phyloP scores from a whole-genome alignment of 2,329 filamentous ascomycete genomes.

The Didymella exigua region DNA sequence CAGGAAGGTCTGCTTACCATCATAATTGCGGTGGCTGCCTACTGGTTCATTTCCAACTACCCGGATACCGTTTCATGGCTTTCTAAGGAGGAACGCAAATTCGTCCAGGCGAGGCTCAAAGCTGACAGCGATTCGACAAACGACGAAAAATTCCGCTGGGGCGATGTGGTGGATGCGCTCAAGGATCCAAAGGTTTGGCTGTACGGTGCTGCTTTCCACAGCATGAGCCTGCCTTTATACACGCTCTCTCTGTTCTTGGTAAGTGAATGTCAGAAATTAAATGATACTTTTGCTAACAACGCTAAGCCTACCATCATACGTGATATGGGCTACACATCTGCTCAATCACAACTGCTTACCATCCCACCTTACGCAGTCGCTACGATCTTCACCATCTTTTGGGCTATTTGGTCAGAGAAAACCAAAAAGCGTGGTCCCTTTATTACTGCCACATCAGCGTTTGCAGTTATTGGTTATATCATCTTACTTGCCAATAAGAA shows the following conservation, averaged over 20 bases:
- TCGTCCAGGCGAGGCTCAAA: slow-evolving; percentile 67
- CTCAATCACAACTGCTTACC: slow-evolving; percentile 53
- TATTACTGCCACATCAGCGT: slow-evolving; percentile 40
- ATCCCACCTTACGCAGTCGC: slow-evolving; percentile 53
- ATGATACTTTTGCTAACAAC: background rate
- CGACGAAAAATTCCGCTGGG: slow-evolving; percentile 72
- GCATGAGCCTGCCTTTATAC: slow-evolving; percentile 64
- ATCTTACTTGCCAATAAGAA: slow-evolving; percentile 45
- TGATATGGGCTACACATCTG: slow-evolving; percentile 51
- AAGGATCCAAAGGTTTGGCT: slow-evolving; percentile 56
- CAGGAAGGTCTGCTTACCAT: slow-evolving; percentile 48
- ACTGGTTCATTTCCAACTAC: slow-evolving; percentile 71
- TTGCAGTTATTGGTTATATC: slow-evolving; percentile 48
- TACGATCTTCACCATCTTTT: slow-evolving; percentile 44
- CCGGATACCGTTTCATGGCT: slow-evolving; percentile 65
- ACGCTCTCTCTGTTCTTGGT: slow-evolving; percentile 48
- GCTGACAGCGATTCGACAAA: slow-evolving; percentile 72
- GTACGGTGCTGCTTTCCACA: slow-evolving; percentile 74
- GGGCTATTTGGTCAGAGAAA: slow-evolving; percentile 44
- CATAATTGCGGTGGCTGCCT: slow-evolving; percentile 40
- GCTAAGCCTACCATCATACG: slow-evolving; percentile 60
- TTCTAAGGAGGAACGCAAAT: slow-evolving; percentile 57
- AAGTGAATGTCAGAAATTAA: slow-evolving; percentile 22
- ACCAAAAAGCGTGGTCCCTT: slow-evolving; percentile 42
- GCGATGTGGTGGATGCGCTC: slow-evolving; percentile 66